Evolutionary conservation across 768 basidiomycete genomes (phyloP).

Genomic region (Phanerochaete sordida): DNA sequence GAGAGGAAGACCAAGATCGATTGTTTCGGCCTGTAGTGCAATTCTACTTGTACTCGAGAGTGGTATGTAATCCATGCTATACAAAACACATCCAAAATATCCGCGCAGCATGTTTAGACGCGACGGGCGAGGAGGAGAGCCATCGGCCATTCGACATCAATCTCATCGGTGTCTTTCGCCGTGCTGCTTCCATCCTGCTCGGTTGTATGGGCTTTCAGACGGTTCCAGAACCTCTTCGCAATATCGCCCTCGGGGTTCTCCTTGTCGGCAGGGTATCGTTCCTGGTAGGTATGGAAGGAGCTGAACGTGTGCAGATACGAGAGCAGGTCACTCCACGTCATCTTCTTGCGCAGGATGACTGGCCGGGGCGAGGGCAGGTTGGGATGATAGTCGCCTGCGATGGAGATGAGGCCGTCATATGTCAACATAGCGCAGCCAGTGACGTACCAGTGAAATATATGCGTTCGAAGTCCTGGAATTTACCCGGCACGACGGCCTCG

Average conservation of each 20-base stretch:
- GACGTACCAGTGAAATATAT: slow-evolving; percentile 56
- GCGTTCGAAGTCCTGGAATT: slow-evolving; percentile 43
- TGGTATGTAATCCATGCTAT: not conserved
- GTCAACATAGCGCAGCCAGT: not conserved
- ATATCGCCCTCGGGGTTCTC: slow-evolving; percentile 54
- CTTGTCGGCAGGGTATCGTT: slow-evolving; percentile 55
- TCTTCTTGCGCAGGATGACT: slow-evolving; percentile 52
- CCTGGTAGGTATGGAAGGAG: slow-evolving; percentile 63
- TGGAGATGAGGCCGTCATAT: not conserved
- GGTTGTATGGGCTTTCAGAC: slow-evolving; percentile 38
- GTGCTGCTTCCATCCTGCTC: slow-evolving; percentile 9
- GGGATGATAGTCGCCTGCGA: slow-evolving; percentile 40
- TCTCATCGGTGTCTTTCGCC: slow-evolving; percentile 20
- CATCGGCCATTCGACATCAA: slow-evolving; percentile 37
- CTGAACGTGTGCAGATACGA: slow-evolving; percentile 72
- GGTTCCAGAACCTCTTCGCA: slow-evolving; percentile 59
- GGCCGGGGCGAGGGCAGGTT: slow-evolving; percentile 35
- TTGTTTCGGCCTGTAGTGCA: too few species aligned
- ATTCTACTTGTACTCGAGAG: not conserved
- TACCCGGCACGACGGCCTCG: slow-evolving; percentile 27
- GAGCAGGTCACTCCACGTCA: slow-evolving; percentile 65
- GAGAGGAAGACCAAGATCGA: too few species aligned
- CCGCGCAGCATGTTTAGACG: not conserved
- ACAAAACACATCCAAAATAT: not conserved
- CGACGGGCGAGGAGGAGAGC: slow-evolving; percentile 23